phyloP scores from a whole-genome alignment of 257 asterid species.

The Verbascum thapsus region DNA sequence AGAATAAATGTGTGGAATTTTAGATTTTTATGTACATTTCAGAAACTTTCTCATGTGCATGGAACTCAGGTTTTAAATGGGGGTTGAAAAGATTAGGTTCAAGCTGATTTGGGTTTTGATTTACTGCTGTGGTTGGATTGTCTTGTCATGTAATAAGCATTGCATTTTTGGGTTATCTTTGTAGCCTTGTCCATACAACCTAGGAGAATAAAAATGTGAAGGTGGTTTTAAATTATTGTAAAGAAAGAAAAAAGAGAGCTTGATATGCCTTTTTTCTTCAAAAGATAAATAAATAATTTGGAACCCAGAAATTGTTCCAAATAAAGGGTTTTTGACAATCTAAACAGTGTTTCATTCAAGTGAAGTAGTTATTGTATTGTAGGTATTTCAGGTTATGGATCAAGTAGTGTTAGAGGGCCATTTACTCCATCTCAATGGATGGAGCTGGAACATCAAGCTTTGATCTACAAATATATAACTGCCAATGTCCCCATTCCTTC shows the following conservation, averaged over 20 bases:
- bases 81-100: constrained; percentile 20
- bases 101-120: constrained; percentile 28
- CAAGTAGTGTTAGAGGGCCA: constrained; percentile 60
- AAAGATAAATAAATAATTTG: no score
- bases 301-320: no score
- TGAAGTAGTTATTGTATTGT: no score
- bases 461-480: constrained; percentile 76
- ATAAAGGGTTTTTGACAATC: neutral
- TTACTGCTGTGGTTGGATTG: constrained; percentile 24
- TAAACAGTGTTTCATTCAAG: no score
- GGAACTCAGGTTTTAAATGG: constrained; percentile 6
- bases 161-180: constrained; percentile 5
- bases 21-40: neutral
- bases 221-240: no score
- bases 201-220: neutral
- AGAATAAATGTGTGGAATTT: neutral
- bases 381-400: constrained; percentile 46
- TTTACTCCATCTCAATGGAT: constrained; percentile 78
- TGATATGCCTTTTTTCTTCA: no score
- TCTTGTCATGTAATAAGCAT: constrained; percentile 26
- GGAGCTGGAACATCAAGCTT: constrained; percentile 82
- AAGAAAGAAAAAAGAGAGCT: no score
- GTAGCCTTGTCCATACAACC: constrained; percentile 21
- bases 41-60: constrained; percentile 4
- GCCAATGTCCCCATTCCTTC: constrained; percentile 75